Evolutionary conservation across 257 asterid genomes (phyloP), one percentile per base, ranked within the genome.

Genomic region (Gentiana dahurica): DNA sequence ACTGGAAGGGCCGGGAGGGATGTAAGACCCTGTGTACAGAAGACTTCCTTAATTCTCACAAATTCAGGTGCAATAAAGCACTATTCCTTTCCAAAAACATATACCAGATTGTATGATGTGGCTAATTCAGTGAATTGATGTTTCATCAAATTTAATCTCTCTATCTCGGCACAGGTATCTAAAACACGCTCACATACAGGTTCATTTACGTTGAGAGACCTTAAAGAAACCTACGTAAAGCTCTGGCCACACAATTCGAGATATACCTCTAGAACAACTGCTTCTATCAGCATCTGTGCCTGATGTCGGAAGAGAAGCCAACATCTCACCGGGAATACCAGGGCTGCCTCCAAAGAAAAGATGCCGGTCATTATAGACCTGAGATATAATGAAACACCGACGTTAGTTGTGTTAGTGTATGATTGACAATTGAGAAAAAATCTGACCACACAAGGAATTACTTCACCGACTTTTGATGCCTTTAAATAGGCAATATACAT

Each of bases 271-370:
- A 44, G 89, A 77, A 52, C 87, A 91, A 63, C 87, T 68, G 51
- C 81, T 89, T 72, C 91, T 77, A 47, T 84, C 96, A 71, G 77
- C 68, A 77, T 55, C 79, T 51, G 84, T 65, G 65, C 72, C 74
- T 9, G 94, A 59, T 6, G 71, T 72, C 61, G 70, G 69, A 77
- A 59, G 73, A 69, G 91, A 65, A 47, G 89, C 94, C 69, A 84
- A 80, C 62, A 77, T 61, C 69, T 90, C 96, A 68, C 57, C 69
- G 24, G 94, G 84, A 69, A 82, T 62, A 62, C 96, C 96, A 58
- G 95, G 84, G 46, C 95, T 93, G 55, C 93, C 95, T 24, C 96
- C 94, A 73, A 82, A 82, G 82, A 71, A 81, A 63, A 86, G 87
- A 66, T 96, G 77, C 12, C 94, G 78, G 57, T 87, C 95, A 59